phyloP scores from a whole-genome alignment of 768 basidiomycete genomes.

The Tulasnella sp. region DNA sequence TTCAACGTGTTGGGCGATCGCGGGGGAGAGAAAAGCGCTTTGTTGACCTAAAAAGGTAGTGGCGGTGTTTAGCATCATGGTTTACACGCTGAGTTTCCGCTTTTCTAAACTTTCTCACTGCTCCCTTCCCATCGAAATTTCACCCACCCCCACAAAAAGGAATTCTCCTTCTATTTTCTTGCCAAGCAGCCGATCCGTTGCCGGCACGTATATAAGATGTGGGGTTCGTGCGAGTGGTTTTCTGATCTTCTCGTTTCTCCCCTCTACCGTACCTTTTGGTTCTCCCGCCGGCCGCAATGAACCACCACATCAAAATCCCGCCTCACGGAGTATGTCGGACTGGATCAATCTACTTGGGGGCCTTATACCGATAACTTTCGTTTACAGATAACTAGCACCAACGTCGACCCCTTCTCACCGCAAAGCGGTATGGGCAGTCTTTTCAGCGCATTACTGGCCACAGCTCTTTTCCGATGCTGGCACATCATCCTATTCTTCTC shows the following conservation, averaged over 20 bases:
- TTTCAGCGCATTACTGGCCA: slow-evolving; percentile 49
- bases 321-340: not conserved
- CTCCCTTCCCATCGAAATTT: not conserved
- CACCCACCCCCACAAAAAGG: not conserved
- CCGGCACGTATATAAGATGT: not conserved
- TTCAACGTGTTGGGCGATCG: not conserved
- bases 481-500: slow-evolving; percentile 67
- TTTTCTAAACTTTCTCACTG: not conserved
- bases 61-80: slow-evolving; percentile 3
- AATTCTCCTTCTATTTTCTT: not conserved
- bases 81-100: not conserved
- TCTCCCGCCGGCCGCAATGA: not conserved
- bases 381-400: slow-evolving; percentile 18
- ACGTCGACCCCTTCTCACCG: not conserved
- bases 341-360: not conserved
- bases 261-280: not conserved
- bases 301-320: not conserved
- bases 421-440: not conserved
- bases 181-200: not conserved
- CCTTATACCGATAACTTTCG: not conserved
- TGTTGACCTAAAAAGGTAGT: not conserved
- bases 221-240: not conserved
- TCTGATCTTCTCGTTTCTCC: not conserved
- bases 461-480: slow-evolving; percentile 61
- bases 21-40: not conserved